Conservation (phyloP, 352 stramenopile species). For the Globisporangium cystogenes region DNA sequence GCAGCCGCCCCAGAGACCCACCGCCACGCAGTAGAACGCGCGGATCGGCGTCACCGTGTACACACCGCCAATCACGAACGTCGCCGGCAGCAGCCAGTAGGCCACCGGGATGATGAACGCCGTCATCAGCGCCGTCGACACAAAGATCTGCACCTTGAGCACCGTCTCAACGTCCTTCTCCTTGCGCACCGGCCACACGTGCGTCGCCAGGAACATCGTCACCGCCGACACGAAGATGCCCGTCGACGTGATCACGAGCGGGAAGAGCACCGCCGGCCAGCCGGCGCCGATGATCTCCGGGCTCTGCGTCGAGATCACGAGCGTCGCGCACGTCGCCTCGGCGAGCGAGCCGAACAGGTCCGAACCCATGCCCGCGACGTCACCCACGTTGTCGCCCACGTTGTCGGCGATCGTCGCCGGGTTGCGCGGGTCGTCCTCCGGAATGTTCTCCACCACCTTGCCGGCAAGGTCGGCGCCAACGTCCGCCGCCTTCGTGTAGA, state of each 20-base stretch:
- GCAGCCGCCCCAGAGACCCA: constrained; percentile 96
- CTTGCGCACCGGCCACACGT: constrained; percentile 93
- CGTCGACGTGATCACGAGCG: constrained; percentile 93
- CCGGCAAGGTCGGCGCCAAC: constrained; percentile 99
- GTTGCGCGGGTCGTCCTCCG: constrained; percentile 99
- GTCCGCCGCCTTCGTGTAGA: constrained; percentile 99
- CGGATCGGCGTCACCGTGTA: constrained; percentile 81
- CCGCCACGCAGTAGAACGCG: constrained; percentile 91
- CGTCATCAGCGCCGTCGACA: constrained; percentile 96
- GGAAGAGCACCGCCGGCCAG: constrained; percentile 96
- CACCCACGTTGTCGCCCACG: constrained; percentile 99
- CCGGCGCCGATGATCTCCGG: constrained; percentile 86
- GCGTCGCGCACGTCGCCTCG: constrained; percentile 97
- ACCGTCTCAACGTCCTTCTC: constrained; percentile 96
- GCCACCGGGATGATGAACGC: constrained; percentile 88
- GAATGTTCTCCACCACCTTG: constrained; percentile 99
- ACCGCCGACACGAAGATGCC: constrained; percentile 97
- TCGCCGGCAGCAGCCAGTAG: constrained; percentile 88
- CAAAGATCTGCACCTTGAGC: constrained; percentile 98
- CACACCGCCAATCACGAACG: constrained; percentile 82
- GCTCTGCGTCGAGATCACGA: constrained; percentile 95
- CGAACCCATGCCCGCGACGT: constrained; percentile 99
- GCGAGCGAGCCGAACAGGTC: constrained; percentile 99
- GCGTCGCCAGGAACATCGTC: constrained; percentile 97
- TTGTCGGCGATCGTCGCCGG: constrained; percentile 99